Base-by-base conservation (phyloP, 139 green algal genomes). In the Tetraselmis striata region DNA sequence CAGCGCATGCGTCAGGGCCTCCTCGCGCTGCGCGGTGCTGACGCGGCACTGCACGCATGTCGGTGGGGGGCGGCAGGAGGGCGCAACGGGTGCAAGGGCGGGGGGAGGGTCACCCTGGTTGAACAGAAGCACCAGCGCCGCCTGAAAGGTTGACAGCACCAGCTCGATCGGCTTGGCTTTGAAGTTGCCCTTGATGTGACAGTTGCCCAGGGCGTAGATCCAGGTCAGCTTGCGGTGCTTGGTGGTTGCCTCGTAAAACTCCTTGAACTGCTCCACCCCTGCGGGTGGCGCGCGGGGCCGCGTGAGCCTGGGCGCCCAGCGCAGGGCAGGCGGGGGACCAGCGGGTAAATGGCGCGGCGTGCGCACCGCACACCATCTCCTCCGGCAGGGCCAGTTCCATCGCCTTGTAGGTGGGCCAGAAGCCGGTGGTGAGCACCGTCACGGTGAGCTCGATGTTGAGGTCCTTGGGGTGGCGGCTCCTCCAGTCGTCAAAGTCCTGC, bases 361-460 rank as follows among this genome's bases (percentile, higher is more conserved):
- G n/a, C n/a, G n/a, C n/a, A n/a, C n/a, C n/a, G n/a, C n/a, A n/a
- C 30, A 92, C 83, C 96, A 99, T 98, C 87, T 98, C 94, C 59
- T 91, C 82, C 1, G 96, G 96, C 81, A 99, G 90, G 29, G 89
- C 88, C 31, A 98, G 84, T 81, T 98, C 96, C 29, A 94, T 91
- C 58, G 83, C 85, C 87, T 95, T 96, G 88, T 95, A 96, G 29
- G 83, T 88, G 22, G 94, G 94, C 94, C 94, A 97, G 85, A 95
- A 97, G 74, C 95, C 95, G 2, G 93, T 96, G 18, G 94, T 98
- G 29, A 98, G 94, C 32, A 98, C 96, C 5, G 92, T 97, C 58
- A 98, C 96, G 25, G 80, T 87, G 78, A 99, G 81, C 79, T 99
- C 95, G 2, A 98, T 90, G 76, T 79, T 28, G 59, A 93, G 78